Base-by-base conservation (phyloP, 2,329 filamentous ascomycete genomes). In the Achaetomium macrosporum region DNA sequence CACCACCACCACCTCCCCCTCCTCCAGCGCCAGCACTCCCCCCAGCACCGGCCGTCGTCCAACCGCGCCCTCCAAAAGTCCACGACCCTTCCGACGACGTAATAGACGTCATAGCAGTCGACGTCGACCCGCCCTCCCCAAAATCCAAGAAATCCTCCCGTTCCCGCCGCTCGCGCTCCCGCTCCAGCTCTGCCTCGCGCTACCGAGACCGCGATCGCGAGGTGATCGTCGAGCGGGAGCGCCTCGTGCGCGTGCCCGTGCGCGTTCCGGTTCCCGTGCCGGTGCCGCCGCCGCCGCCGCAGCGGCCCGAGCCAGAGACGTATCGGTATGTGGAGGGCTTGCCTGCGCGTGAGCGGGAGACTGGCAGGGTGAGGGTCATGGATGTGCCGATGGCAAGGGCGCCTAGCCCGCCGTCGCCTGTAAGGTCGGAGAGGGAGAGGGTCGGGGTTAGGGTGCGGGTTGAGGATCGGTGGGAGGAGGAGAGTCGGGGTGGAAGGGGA, bases 251-350 rank as follows among this genome's bases (percentile, higher is more conserved):
- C 19, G 68, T 74, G 3, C 73, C 70, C 17, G 70, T 75, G 2
- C 71, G 68, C 2, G 71, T 72, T 2, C 60, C 55, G 36, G 47
- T 58, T 1, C 58, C 37, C 1, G 55, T 58, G 2, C 53, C 45
- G 9, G 51, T 57, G 6, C 51, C 42, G 8, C 71, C 16, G 69
- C 71, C 69, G 6, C 70, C 69, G 0, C 46, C 6, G 15, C 35
- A 30, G 39, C 39, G 69, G 66, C 46, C 65, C 13, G 66, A 71
- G 55, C 73, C 73, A 56, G 76, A 78, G 36, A 76, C 75, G 30
- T 81, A 70, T 60, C 75, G 78, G 7, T 79, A 80, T 59, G 71
- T 81, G 45, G 76, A 80, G 53, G 75, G 73, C 0, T 72, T 76
- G 25, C 67, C 73, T 1, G 65, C 57, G 62, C 19, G 65, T 41